Evolutionary conservation across 345 rosid species (phyloP), one percentile per base, ranked within the genome.

Genomic region (Eucalyptus regnans): DNA sequence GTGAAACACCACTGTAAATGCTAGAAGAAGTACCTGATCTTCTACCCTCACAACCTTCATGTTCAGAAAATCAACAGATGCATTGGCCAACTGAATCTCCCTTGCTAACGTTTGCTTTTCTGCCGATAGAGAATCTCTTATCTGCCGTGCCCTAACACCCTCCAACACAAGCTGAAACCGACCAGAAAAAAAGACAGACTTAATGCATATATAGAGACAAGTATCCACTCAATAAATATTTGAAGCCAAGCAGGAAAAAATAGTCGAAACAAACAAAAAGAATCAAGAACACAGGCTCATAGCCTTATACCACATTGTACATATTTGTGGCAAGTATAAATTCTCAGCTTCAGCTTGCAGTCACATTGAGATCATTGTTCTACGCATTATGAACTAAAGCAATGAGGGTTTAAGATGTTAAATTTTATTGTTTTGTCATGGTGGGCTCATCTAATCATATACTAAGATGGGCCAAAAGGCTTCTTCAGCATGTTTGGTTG

Each of bases 111-210:
- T 93, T 87, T 86, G 89, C 87, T 95, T 98, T 86, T 97, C 98
- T 85, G 94, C 92, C 37, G 89, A 91, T 56, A 96, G 91, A 89
- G 96, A 89, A 90, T 94, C 96, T 89, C 90, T 96, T 92, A 93
- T 89, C 91, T 98, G 99, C 90, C 94, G 97, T 49, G 99, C 96
- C 83, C 90, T 92, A 86, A 95, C 90, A 87, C 98, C 96, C 91
- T 98, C 99, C 91, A 97, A 88, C 91, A 94, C 94, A 90, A 98
- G 98, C 99, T 98, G 94, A 85, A 87, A 90, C 52, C 86, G 81
- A 22, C 52, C 44, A 58, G 86, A 88, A 87, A 68, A 48, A 43
- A 86, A 88, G 76, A 88, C 50, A 41, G 12, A 62, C 84, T 71
- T 16, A 71, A n/a, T 25, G 84, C 33, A 5, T 43, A 48, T 18